Evolutionary conservation across 805 yeast species (phyloP).

Genomic region (Sungouiella thailandica): DNA sequence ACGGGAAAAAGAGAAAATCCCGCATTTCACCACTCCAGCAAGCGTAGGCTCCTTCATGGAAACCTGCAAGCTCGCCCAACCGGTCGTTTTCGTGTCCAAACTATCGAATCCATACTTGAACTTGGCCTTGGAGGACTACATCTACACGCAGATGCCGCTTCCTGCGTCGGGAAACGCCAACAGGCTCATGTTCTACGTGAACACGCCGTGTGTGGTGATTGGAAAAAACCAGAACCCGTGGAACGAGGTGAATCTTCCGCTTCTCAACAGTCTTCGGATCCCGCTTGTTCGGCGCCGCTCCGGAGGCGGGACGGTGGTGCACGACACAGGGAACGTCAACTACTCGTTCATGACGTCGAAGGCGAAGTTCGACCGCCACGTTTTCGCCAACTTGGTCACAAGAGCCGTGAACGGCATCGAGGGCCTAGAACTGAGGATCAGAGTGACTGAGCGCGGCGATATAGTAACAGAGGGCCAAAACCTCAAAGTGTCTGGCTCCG

Average conservation of each 20-base stretch:
- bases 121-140: constrained; percentile 74
- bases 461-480: constrained; percentile 43
- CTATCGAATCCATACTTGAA: constrained; percentile 67
- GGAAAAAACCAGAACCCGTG: constrained; percentile 97
- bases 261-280: constrained; percentile 44
- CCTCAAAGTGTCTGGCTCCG: constrained; percentile 84
- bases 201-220: constrained; percentile 81
- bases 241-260: constrained; percentile 69
- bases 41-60: constrained; percentile 2
- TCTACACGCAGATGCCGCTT: constrained; percentile 61
- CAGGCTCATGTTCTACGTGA: constrained; percentile 67
- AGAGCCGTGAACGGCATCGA: constrained; percentile 22
- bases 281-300: constrained; percentile 75
- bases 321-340: constrained; percentile 84
- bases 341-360: constrained; percentile 75
- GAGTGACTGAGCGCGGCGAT: constrained; percentile 76
- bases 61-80: constrained; percentile 20
- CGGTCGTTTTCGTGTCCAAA: constrained; percentile 54
- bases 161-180: constrained; percentile 22
- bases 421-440: constrained; percentile 22
- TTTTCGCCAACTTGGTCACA: constrained; percentile 45
- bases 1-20: neutral
- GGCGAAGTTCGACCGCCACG: constrained; percentile 55
- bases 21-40: neutral
- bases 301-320: constrained; percentile 98